Evolutionary conservation across 352 stramenopile species (phyloP).

Genomic region (Peronospora belbahrii): DNA sequence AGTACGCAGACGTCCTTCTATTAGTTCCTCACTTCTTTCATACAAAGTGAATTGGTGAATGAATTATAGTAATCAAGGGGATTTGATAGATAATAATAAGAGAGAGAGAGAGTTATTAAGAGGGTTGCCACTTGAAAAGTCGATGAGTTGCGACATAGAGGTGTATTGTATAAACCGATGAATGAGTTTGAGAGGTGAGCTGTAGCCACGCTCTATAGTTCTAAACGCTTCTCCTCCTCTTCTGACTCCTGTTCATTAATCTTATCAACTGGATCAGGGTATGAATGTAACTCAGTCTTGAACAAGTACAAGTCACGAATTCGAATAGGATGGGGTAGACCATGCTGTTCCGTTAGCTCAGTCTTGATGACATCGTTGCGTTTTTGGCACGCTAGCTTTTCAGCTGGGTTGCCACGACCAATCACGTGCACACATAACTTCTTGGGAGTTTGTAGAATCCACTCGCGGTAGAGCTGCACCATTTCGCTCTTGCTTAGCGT

Average conservation of each 20-base stretch:
- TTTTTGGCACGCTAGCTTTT: conserved; percentile 28
- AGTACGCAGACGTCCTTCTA: not conserved
- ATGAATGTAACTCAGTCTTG: conserved; percentile 49
- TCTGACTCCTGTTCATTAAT: conserved; percentile 24
- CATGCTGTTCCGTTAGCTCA: conserved; percentile 17
- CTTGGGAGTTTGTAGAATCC: conserved; percentile 52
- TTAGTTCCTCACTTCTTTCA: conserved; percentile 7
- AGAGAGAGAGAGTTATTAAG: too few species aligned
- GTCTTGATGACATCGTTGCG: conserved; percentile 25
- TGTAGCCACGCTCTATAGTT: conserved; percentile 32
- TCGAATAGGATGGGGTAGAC: conserved; percentile 21
- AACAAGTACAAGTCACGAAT: conserved; percentile 58
- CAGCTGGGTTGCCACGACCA: conserved; percentile 35
- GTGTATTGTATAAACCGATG: not conserved
- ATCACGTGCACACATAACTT: conserved; percentile 69
- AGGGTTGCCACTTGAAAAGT: too few species aligned
- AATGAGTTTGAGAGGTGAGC: conserved; percentile 8
- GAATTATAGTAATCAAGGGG: too few species aligned
- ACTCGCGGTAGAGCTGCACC: conserved; percentile 46
- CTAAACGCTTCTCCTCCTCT: conserved; percentile 16
- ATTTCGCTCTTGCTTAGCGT: conserved; percentile 62
- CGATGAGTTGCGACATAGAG: conserved; percentile 1
- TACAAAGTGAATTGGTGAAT: conserved; percentile 23
- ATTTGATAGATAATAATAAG: not conserved
- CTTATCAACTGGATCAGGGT: conserved; percentile 35